phyloP scores from a whole-genome alignment of 225 moss, liverwort and hornwort species.

The Takakia lepidozioides region DNA sequence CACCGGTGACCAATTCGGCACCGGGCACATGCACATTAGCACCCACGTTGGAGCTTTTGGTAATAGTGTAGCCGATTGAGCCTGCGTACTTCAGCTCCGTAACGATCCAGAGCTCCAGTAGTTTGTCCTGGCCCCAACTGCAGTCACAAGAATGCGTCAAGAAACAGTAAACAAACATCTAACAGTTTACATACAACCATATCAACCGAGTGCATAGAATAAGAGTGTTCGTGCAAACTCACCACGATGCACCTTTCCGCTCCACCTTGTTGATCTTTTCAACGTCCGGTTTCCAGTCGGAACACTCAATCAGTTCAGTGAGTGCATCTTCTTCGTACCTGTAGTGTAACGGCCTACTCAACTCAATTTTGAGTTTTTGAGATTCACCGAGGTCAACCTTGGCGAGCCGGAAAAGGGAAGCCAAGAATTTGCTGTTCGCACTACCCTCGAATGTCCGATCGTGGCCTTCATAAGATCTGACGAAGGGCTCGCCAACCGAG shows the following conservation, averaged over 20 bases:
- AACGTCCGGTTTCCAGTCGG: conserved; percentile 19
- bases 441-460: conserved; percentile 3
- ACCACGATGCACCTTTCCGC: conserved; percentile 12
- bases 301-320: conserved; percentile 2
- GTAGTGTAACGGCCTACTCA: conserved; percentile 6
- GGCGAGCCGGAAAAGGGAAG: conserved; percentile 3
- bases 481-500: not conserved
- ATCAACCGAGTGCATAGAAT: not conserved
- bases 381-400: conserved; percentile 3
- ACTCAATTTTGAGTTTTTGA: not conserved
- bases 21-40: conserved; percentile 6
- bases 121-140: conserved; percentile 5
- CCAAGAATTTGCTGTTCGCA: not conserved
- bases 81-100: conserved; percentile 19
- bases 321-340: conserved; percentile 5
- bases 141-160: not conserved
- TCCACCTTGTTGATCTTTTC: conserved; percentile 3
- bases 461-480: conserved; percentile 1
- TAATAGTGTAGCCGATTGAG: conserved; percentile 6
- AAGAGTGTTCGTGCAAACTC: conserved; percentile 1
- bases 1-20: not conserved
- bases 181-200: not conserved
- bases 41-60: conserved; percentile 2
- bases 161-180: no score
- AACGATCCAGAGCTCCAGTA: conserved; percentile 15